Evolutionary conservation across 2,329 filamentous ascomycete species (phyloP).

Genomic region (Cladosporium cucumerinum): DNA sequence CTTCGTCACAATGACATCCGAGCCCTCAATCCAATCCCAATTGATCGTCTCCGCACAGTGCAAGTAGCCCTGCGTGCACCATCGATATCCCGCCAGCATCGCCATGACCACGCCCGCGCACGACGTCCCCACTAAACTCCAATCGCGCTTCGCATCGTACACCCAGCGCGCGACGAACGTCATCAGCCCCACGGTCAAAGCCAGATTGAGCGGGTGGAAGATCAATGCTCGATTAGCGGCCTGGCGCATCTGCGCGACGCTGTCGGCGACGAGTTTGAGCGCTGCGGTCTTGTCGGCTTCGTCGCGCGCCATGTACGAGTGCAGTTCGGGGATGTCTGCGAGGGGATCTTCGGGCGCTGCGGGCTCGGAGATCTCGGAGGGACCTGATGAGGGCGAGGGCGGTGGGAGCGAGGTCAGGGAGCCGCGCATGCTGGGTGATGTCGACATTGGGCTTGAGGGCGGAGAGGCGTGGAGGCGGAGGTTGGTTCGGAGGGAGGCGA

Average conservation of each 20-base stretch:
- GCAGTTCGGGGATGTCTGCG: slow-evolving; percentile 61
- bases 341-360: slow-evolving; percentile 35
- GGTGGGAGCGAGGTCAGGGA: slow-evolving; percentile 51
- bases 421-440: slow-evolving; percentile 56
- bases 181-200: slow-evolving; percentile 38
- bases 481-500: slow-evolving; percentile 77
- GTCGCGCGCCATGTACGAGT: slow-evolving; percentile 51
- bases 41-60: slow-evolving; percentile 58
- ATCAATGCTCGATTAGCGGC: slow-evolving; percentile 61
- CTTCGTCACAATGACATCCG: slow-evolving; percentile 57
- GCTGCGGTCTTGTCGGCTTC: slow-evolving; percentile 63
- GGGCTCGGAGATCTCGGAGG: slow-evolving; percentile 29
- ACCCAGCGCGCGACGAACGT: slow-evolving; percentile 41
- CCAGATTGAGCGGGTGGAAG: slow-evolving; percentile 54
- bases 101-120: slow-evolving; percentile 61
- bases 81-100: slow-evolving; percentile 60
- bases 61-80: slow-evolving; percentile 60
- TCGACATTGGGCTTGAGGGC: slow-evolving; percentile 60
- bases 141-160: slow-evolving; percentile 44
- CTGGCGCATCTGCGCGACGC: slow-evolving; percentile 77
- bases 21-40: slow-evolving; percentile 59
- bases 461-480: slow-evolving; percentile 61
- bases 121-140: slow-evolving; percentile 56
- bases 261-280: slow-evolving; percentile 73
- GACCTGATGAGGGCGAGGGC: slow-evolving; percentile 42